Base-by-base conservation (phyloP, 2,329 filamentous ascomycete species). In the Exophiala xenobiotica region DNA sequence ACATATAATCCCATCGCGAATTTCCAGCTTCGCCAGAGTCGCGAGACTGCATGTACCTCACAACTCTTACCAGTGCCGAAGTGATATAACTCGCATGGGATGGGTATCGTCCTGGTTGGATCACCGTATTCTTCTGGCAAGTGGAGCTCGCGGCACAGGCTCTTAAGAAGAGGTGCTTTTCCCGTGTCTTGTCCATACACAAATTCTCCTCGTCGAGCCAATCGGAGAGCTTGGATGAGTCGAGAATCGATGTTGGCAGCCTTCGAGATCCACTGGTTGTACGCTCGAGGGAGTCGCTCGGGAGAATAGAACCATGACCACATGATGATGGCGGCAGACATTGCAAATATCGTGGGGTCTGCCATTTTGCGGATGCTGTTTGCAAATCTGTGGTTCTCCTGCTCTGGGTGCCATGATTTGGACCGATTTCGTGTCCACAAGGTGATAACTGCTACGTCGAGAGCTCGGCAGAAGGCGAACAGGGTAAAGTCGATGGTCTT, bases 241-340 rank as follows among this genome's bases (percentile, higher is more conserved):
- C 89, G 86, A 11, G 70, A 63, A 66, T 95, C 90, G 16, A 93
- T 82, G 38, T 85, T 78, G 3, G 90, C 89, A 3, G 86, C 87
- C 18, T 85, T 83, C 33, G 79, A 81, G 61, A 95, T 93, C 89
- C 90, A 95, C 65, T 83, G 85, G 62, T 83, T 85, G 71, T 95
- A 95, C 33, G 84, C 78, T 22, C 73, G 77, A 2, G 90, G 90
- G 1, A 95, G 77, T 16, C 81, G 78, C 27, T 81, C 76, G 0
- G 89, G 88, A 7, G 75, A 68, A 71, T 92, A 95, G 66, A 95
- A 85, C 87, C 88, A 95, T 14, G 88, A 80, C 86, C 88, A 92
- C 90, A 95, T 95, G 60, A 95, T 85, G 29, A 88, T 72, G 18
- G 84, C 86, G 31, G 81, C 83, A 16, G 87, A 90, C 26, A 78